Evolutionary conservation across 768 basidiomycete genomes (phyloP), one percentile per base, ranked within the genome.

Genomic region (Infundibulicybe gibba): DNA sequence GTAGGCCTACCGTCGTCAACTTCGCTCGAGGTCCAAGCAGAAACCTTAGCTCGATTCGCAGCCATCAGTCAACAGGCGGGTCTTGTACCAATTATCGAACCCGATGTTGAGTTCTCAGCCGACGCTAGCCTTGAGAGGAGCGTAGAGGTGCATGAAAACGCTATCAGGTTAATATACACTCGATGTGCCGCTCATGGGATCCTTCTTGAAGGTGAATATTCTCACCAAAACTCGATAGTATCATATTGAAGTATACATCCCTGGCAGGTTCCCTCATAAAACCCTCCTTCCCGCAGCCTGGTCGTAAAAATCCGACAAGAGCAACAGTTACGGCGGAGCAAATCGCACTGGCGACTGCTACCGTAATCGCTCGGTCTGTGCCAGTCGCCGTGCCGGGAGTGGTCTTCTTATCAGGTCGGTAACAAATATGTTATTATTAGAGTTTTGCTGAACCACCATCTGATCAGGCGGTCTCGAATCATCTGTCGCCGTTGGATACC

Each of bases 51-150:
- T 2, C 68, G 70, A 42, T 79, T 70, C 55, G 72, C 77, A 37
- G 69, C 72, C 1, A 68, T 77, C 47, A 78, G 72, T 54, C 75
- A 77, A 52, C 66, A 76, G 56, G 75, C 74, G 1, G 72, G 74
- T 21, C 53, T 79, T 16, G 74, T 77, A n/a, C 75, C 76, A 3
- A 73, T 79, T 45, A 68, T 78, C 6, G 76, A 78, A 53, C 77
- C 74, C 11, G 77, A 79, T 52, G 70, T 77, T 15, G 72, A 78
- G 53, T 76, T 77, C 50, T 62, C 66, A 19, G 75, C 63, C 30
- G 75, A 78, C 37, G 72, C 75, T 16, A 68, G 72, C 50, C 53
- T 79, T 43, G 61, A 57, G 32, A 63, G 73, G 50, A 77, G 74
- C 47, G 65, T 65, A 1, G 70, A 76, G 49, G 67, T 78, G 32